Conservation (phyloP, 176 grass and related monocot species). For the Alloteropsis semialata region DNA sequence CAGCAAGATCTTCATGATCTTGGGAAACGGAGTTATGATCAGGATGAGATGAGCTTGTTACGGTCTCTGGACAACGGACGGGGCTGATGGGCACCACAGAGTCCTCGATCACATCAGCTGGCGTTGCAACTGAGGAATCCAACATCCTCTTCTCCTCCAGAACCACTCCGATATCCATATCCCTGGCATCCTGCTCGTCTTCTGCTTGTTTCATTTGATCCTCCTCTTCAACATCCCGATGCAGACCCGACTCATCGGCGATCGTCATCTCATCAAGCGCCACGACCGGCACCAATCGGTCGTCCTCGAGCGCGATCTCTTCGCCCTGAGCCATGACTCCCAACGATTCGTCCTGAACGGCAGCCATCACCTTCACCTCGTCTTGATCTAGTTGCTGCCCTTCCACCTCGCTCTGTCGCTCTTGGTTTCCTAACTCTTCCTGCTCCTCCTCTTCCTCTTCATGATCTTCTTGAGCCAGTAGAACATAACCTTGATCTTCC, state of each 20-base stretch:
- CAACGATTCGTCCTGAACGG: constrained; percentile 39
- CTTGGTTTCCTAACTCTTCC: neutral
- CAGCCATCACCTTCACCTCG: neutral
- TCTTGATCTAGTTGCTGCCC: neutral
- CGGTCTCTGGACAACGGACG: neutral
- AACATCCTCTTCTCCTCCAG: constrained; percentile 61
- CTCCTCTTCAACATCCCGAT: constrained; percentile 4
- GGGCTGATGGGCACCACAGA: constrained; percentile 8
- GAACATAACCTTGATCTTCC: constrained; percentile 25
- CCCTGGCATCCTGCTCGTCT: constrained; percentile 12
- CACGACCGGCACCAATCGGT: constrained; percentile 42
- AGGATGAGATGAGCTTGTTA: neutral
- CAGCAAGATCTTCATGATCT: constrained; percentile 8
- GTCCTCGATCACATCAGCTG: neutral
- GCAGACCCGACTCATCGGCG: constrained; percentile 30
- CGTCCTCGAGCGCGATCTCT: constrained; percentile 29
- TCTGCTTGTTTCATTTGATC: neutral
- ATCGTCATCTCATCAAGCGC: constrained; percentile 53
- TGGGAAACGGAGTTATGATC: neutral
- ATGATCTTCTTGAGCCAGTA: constrained; percentile 49
- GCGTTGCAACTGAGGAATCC: constrained; percentile 10
- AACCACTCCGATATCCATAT: constrained; percentile 40
- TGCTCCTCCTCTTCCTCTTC: constrained; percentile 28
- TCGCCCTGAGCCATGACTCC: constrained; percentile 34
- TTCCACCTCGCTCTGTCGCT: constrained; percentile 6